These are phyloP conservation scores for Sugiyamaella floridensis DNA, from an alignment of 805 yeast species.

Conservation along the genomic window DNA sequence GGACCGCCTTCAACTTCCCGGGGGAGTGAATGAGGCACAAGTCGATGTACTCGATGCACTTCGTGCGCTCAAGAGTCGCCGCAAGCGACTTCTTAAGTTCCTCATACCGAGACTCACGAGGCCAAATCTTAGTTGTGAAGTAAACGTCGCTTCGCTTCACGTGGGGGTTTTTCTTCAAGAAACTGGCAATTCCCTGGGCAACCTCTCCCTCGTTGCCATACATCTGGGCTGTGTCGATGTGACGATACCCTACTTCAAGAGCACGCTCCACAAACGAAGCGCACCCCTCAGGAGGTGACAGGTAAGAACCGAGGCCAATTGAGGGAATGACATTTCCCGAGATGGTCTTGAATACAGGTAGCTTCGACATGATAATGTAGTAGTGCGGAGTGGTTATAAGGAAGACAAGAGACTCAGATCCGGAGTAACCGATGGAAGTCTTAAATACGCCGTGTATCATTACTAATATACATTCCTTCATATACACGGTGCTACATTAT, in stretches of 20 bases:
- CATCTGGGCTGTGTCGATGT: constrained; percentile 60
- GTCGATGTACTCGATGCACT: constrained; percentile 52
- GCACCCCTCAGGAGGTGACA: constrained; percentile 13
- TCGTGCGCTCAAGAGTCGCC: constrained; percentile 44
- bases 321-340: constrained; percentile 41
- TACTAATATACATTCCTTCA: too few relatives aligned
- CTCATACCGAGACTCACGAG: constrained; percentile 37
- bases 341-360: not conserved
- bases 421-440: too few relatives aligned
- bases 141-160: constrained; percentile 41
- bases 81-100: constrained; percentile 41
- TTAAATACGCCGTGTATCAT: too few relatives aligned
- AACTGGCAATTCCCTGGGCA: constrained; percentile 50
- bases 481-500: too few relatives aligned
- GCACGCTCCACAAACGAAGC: constrained; percentile 48
- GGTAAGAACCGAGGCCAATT: constrained; percentile 27
- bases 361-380: not conserved
- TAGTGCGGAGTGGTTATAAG: too few relatives aligned
- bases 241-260: constrained; percentile 62
- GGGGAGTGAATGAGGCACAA: constrained; percentile 59
- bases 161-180: constrained; percentile 44
- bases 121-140: constrained; percentile 71
- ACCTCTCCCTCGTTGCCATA: constrained; percentile 60
- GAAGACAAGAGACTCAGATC: too few relatives aligned
- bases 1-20: constrained; percentile 15